phyloP scores from a whole-genome alignment of 495 filamentous ascomycete genomes.

The Penicillium flavigenum region DNA sequence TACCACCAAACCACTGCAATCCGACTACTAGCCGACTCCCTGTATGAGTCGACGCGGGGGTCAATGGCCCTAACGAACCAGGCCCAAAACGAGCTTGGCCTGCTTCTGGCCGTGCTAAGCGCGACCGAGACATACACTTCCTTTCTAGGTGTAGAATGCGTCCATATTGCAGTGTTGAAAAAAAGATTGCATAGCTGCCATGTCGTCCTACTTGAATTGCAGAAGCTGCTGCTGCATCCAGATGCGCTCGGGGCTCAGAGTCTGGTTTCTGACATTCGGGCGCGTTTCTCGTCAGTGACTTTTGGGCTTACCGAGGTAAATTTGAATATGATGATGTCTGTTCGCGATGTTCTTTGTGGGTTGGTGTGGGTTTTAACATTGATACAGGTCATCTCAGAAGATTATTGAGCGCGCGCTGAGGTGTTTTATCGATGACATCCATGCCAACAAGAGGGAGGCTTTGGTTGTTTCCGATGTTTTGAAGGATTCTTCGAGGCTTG shows the following conservation, averaged over 20 bases:
- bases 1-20: conserved; percentile 10
- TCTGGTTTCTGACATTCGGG: conserved; percentile 18
- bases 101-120: conserved; percentile 13
- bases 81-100: conserved; percentile 16
- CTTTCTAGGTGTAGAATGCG: not conserved
- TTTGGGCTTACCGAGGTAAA: conserved; percentile 23
- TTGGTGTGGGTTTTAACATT: not conserved
- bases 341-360: not conserved
- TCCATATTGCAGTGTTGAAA: not conserved
- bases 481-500: not conserved
- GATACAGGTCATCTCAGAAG: conserved; percentile 19
- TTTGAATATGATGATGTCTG: conserved; percentile 25
- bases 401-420: conserved; percentile 13
- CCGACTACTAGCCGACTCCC: conserved; percentile 15
- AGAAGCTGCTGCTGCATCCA: conserved; percentile 10
- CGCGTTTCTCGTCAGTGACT: conserved; percentile 13
- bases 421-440: conserved; percentile 14
- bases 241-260: conserved; percentile 3
- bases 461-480: conserved; percentile 9
- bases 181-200: conserved; percentile 15
- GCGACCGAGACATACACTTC: conserved; percentile 5
- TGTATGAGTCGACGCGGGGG: conserved; percentile 19
- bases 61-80: conserved; percentile 19
- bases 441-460: conserved; percentile 6
- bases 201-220: conserved; percentile 15